Evolutionary conservation across 306 rosid species (phyloP), one percentile per base, ranked within the genome.

Genomic region (Gleditsia sinensis): DNA sequence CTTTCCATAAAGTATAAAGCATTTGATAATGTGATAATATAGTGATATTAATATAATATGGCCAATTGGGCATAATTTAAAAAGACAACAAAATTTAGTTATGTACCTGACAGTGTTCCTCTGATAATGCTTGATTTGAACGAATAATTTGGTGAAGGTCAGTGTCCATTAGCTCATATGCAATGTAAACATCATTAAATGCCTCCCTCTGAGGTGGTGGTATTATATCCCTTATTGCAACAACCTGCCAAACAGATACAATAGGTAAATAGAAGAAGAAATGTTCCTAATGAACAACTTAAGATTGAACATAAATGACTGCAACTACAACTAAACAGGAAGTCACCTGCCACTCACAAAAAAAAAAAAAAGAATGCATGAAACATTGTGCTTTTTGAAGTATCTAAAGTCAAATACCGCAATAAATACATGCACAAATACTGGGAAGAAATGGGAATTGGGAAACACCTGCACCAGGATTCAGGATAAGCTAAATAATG

Each of bases 131-230:
- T 73, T 84, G 87, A 21, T 84, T 84, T 68, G 85, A 80, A 62
- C 78, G 87, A 80, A 84, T 84, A 39, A 84, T 84, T 20, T 80
- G 87, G 67, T 84, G 87, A 60, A 84, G 87, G 65, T 83, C 82
- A 80, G 87, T 83, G 82, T 83, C 87, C 87, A 83, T 83, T 75
- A 83, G 60, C 60, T 84, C 87, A 77, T 80, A 84, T 19, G 81
- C 87, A 73, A 81, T 77, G 80, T 64, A 78, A 30, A 76, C 88
- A 65, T 84, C 79, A 71, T 80, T 77, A 62, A 77, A 81, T 28
- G 72, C 81, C 45, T 76, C 82, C 72, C 71, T 86, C 66, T 74
- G 70, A 8, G 82, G 82, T 48, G 87, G 87, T 45, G 83, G 67
- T 60, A 77, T 71, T 57, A 80, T 86, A 61, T 78, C 84, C 82